phyloP scores from a whole-genome alignment of 768 basidiomycete species.

The Mycena pura region DNA sequence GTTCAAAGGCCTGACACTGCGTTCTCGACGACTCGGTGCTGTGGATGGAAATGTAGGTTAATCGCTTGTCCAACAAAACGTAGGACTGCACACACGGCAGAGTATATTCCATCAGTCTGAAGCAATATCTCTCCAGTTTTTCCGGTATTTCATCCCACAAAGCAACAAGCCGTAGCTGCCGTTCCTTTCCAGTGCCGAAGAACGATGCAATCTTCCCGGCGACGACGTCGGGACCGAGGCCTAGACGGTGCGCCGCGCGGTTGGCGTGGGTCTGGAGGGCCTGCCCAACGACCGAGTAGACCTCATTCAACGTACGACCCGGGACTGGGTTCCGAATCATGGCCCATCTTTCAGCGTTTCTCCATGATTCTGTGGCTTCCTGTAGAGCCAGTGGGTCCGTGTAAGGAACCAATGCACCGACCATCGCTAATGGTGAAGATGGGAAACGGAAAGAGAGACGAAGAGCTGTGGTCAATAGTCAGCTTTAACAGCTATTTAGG shows the following conservation, averaged over 20 bases:
- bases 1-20: not conserved
- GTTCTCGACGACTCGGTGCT: not conserved
- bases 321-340: not conserved
- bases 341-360: not conserved
- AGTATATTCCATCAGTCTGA: not conserved
- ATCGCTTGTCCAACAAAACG: too few species aligned
- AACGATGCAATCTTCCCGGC: not conserved
- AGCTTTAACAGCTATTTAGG: not conserved
- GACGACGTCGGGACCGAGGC: not conserved
- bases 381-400: not conserved
- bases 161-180: not conserved
- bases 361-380: not conserved
- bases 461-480: not conserved
- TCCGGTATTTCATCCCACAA: not conserved
- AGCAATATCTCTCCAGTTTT: not conserved
- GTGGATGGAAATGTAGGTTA: not conserved
- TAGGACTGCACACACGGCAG: not conserved
- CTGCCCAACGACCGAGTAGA: not conserved
- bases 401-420: not conserved
- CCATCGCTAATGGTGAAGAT: not conserved
- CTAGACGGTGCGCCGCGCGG: not conserved
- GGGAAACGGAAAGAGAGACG: not conserved
- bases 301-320: not conserved
- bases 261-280: not conserved
- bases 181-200: not conserved